phyloP scores from a whole-genome alignment of 2,329 filamentous ascomycete genomes.

The Aspergillus clavatus region DNA sequence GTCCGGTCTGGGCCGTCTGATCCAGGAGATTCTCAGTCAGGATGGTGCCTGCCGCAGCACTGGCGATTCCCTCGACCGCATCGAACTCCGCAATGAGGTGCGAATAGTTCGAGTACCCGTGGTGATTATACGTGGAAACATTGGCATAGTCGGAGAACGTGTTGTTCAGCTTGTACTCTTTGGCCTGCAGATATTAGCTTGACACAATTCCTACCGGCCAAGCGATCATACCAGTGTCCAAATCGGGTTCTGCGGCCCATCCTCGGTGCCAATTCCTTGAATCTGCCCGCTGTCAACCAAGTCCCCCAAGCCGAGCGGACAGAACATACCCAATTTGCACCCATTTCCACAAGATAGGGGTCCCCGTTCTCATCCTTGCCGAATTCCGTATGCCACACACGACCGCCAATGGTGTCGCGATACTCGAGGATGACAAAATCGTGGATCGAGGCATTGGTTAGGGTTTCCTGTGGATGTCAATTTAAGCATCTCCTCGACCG shows the following conservation, averaged over 20 bases:
- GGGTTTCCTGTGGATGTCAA: constrained; percentile 45
- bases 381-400: constrained; percentile 54
- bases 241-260: constrained; percentile 50
- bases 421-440: constrained; percentile 65
- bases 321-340: constrained; percentile 58
- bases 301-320: neutral
- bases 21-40: constrained; percentile 59
- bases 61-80: constrained; percentile 42
- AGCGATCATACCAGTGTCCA: constrained; percentile 55
- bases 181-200: too few relatives aligned
- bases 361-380: constrained; percentile 49
- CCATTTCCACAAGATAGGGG: constrained; percentile 57
- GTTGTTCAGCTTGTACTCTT: constrained; percentile 55
- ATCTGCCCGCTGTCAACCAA: constrained; percentile 24
- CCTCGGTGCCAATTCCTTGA: constrained; percentile 38
- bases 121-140: constrained; percentile 57
- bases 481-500: neutral
- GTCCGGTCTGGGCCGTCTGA: constrained; percentile 52
- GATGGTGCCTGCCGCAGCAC: constrained; percentile 52
- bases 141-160: constrained; percentile 55
- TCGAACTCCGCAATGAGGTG: constrained; percentile 50
- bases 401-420: constrained; percentile 58
- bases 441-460: constrained; percentile 55
- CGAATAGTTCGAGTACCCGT: constrained; percentile 49
- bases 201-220: too few relatives aligned